phyloP scores from a whole-genome alignment of 2,329 filamentous ascomycete species.

The Pseudogymnoascus sp. region DNA sequence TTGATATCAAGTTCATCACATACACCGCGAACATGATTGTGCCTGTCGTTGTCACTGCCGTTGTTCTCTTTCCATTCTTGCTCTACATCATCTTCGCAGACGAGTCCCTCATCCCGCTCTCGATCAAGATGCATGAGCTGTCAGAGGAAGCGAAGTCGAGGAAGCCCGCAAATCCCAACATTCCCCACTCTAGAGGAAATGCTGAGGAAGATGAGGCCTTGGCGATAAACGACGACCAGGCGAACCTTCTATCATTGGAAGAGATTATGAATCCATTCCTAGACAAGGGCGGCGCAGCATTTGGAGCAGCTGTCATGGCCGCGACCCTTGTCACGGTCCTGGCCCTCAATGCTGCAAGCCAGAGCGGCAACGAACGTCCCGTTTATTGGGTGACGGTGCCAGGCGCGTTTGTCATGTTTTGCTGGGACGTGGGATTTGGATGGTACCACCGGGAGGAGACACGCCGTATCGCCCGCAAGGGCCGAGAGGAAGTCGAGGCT shows the following conservation, averaged over 20 bases:
- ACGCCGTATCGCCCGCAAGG: constrained; percentile 51
- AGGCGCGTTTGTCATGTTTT: constrained; percentile 60
- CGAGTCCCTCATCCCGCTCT: constrained; percentile 54
- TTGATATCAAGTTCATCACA: constrained; percentile 62
- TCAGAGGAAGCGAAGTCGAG: constrained; percentile 47
- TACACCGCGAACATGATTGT: constrained; percentile 76
- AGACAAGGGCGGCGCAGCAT: constrained; percentile 57
- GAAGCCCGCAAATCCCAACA: constrained; percentile 64
- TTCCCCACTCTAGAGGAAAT: constrained; percentile 54
- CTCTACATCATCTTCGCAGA: constrained; percentile 63
- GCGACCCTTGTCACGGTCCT: constrained; percentile 59
- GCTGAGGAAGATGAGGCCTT: constrained; percentile 44
- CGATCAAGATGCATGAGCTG: constrained; percentile 62
- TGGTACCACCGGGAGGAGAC: constrained; percentile 59
- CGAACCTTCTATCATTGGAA: constrained; percentile 54
- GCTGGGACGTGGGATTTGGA: constrained; percentile 57
- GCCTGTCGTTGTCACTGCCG: constrained; percentile 59
- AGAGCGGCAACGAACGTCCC: constrained; percentile 42
- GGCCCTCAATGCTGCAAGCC: constrained; percentile 55
- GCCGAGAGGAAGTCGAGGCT: constrained; percentile 42
- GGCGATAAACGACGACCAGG: constrained; percentile 41
- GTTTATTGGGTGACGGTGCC: constrained; percentile 66
- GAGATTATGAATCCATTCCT: constrained; percentile 72
- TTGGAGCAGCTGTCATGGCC: constrained; percentile 61
- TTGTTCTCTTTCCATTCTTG: constrained; percentile 62